Evolutionary conservation across 2,329 filamentous ascomycete species (phyloP), one percentile per base, ranked within the genome.

Genomic region (Aspergillus sojae): DNA sequence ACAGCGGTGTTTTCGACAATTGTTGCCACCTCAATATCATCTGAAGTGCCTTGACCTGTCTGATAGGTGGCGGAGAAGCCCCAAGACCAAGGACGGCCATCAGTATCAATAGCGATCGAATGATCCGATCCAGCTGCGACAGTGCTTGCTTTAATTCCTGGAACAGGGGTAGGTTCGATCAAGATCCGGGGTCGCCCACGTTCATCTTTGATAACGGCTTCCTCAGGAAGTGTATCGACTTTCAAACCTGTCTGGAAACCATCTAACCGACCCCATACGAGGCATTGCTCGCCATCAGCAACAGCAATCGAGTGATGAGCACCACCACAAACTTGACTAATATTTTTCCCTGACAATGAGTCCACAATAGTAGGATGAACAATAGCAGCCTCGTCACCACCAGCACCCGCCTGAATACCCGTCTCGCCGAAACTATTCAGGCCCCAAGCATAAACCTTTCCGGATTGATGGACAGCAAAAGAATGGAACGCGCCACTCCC

Each of bases 361-460:
- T 86, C 79, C 30, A 97, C 86, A 58, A 90, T 80, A 48, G 86
- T 87, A 3, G 93, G 91, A 68, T 87, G 86, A n/a, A 91, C 84
- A 57, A 96, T 85, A 65, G 90, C 87, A 39, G 89, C 89, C 68
- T 90, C 88, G 58, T 90, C 87, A 62, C 89, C 86, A 36, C 89
- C 89, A 16, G 86, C 88, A 60, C 84, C 83, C 50, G 87, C 84
- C 19, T 83, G 81, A 63, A 90, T 84, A 41, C 90, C 92, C 19
- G 91, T 91, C 80, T 96, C 90, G 66, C 90, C 91, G 77, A 91
- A 96, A 79, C 91, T 93, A 84, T 96, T 96, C 34, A 94, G 82
- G 28, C 93, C 93, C 92, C 93, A 96, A 0, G 89, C 86, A 78
- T 88, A 95, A 36, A 94, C 89, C 34, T 86, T 84, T 45, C 89